Evolutionary conservation across 1,284 basidiomycete genomes (phyloP).

Genomic region (Ganoderma sinense): DNA sequence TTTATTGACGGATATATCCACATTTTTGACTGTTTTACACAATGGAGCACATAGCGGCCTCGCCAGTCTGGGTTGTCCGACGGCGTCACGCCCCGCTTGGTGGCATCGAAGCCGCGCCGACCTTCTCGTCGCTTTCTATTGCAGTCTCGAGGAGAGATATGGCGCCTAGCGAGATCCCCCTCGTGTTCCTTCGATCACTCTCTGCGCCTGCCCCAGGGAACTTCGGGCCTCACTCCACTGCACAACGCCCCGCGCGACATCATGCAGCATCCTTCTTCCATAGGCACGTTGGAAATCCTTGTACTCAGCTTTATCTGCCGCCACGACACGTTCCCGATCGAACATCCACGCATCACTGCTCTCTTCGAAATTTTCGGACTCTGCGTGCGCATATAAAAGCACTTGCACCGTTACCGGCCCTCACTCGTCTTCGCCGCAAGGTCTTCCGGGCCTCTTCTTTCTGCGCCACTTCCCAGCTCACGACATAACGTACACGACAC

Average conservation of each 20-base stretch:
- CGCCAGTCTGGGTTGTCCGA: constrained; percentile 24
- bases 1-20: constrained; percentile 45
- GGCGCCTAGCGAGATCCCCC: constrained; percentile 60
- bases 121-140: constrained; percentile 36
- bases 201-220: constrained; percentile 56
- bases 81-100: constrained; percentile 41
- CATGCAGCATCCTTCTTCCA: constrained; percentile 61
- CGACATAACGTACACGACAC: constrained; percentile 32
- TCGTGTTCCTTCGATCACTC: constrained; percentile 72
- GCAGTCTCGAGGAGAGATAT: constrained; percentile 44
- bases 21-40: constrained; percentile 41
- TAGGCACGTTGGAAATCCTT: constrained; percentile 72
- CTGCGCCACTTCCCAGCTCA: constrained; percentile 30
- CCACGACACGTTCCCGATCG: constrained; percentile 80
- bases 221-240: constrained; percentile 74
- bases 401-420: constrained; percentile 38
- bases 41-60: constrained; percentile 33
- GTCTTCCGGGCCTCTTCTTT: constrained; percentile 29
- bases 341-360: constrained; percentile 60
- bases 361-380: constrained; percentile 42
- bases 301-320: constrained; percentile 75
- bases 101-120: constrained; percentile 26
- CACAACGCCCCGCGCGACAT: constrained; percentile 62
- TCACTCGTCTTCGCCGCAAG: constrained; percentile 30
- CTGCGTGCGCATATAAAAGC: constrained; percentile 45